phyloP scores from a whole-genome alignment of 2,329 filamentous ascomycete species.

The Lomentospora prolificans region DNA sequence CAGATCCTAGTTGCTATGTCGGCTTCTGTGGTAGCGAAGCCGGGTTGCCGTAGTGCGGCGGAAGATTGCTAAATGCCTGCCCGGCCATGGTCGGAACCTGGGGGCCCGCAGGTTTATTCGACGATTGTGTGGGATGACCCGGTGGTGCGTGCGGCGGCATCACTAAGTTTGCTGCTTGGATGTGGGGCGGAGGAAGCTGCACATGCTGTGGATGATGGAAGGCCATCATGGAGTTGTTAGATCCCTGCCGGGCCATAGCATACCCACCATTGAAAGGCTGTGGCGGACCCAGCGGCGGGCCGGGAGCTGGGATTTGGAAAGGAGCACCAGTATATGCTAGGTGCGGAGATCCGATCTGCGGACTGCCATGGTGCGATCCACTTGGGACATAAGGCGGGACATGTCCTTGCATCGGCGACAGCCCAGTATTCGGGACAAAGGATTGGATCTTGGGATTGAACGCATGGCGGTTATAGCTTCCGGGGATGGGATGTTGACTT shows the following conservation, averaged over 20 bases:
- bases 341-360: conserved; percentile 42
- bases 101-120: conserved; percentile 34
- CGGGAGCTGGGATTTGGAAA: conserved; percentile 32
- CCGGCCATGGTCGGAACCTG: conserved; percentile 24
- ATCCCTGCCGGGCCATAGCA: conserved; percentile 46
- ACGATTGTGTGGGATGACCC: conserved; percentile 29
- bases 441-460: conserved; percentile 94
- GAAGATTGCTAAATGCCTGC: conserved; percentile 43
- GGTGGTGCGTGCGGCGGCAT: conserved; percentile 26
- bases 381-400: conserved; percentile 37
- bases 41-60: conserved; percentile 47
- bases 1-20: conserved; percentile 1
- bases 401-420: conserved; percentile 39
- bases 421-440: conserved; percentile 57
- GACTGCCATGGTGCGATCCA: conserved; percentile 41
- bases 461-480: conserved; percentile 71
- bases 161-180: conserved; percentile 11
- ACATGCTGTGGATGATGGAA: conserved; percentile 30
- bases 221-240: conserved; percentile 41
- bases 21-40: conserved; percentile 52
- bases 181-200: not conserved
- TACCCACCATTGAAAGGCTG: conserved; percentile 41
- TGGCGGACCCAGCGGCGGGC: conserved; percentile 13
- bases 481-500: conserved; percentile 62
- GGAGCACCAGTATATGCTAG: conserved; percentile 31